Percentiles rank a stretch among this genome's conserved stretches.
Conservation (phyloP, 2,329 filamentous ascomycete genomes). For the Ophiobolus disseminans region DNA sequence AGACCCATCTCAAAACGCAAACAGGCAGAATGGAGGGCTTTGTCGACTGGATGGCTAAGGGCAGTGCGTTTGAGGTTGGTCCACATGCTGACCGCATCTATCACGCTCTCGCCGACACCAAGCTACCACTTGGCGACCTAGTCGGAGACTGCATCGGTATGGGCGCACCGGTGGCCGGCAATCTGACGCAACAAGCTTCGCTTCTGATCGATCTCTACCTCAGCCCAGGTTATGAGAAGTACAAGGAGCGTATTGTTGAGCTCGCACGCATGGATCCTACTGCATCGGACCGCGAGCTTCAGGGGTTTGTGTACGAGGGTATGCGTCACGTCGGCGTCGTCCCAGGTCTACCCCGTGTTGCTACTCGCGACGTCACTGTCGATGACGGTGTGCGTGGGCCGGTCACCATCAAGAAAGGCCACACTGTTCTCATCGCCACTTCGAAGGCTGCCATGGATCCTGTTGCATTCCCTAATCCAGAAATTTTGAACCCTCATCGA, state of each 20-base stretch:
- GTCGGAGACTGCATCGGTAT: slow-evolving; percentile 60
- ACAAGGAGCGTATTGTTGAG: slow-evolving; percentile 60
- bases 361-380: slow-evolving; percentile 55
- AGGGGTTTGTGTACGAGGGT: slow-evolving; percentile 63
- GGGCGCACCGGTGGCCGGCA: slow-evolving; percentile 58
- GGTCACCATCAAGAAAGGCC: slow-evolving; percentile 52
- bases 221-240: slow-evolving; percentile 57
- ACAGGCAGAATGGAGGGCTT: slow-evolving; percentile 61
- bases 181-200: slow-evolving; percentile 61
- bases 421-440: slow-evolving; percentile 49
- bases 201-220: slow-evolving; percentile 62
- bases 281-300: slow-evolving; percentile 64
- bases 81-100: slow-evolving; percentile 61
- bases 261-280: slow-evolving; percentile 55
- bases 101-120: slow-evolving; percentile 56
- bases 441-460: slow-evolving; percentile 50
- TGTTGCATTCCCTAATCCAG: slow-evolving; percentile 39
- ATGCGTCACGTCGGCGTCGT: slow-evolving; percentile 62
- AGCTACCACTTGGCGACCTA: slow-evolving; percentile 57
- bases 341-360: slow-evolving; percentile 60
- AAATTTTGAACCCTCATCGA: slow-evolving; percentile 48
- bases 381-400: slow-evolving; percentile 58
- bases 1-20: slow-evolving; percentile 71
- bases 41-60: slow-evolving; percentile 54
- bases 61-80: slow-evolving; percentile 64